Evolutionary conservation across 2,329 filamentous ascomycete genomes (phyloP), one percentile per base, ranked within the genome.

Genomic region (Coleophoma eucalyptorum): DNA sequence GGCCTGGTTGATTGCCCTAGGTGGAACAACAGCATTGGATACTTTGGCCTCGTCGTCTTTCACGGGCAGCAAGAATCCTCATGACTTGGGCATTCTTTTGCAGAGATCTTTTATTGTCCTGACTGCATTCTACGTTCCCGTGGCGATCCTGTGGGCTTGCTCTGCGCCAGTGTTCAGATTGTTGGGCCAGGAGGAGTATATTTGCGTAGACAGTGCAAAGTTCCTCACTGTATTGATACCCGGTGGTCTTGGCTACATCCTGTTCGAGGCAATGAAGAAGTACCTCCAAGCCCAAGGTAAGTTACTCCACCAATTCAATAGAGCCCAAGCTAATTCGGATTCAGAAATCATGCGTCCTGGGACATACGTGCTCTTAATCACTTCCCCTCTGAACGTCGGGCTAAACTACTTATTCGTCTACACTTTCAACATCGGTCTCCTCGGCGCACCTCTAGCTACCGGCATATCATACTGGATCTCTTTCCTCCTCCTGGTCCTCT

Each of bases 391-490:
- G 21, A 95, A 94, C 64, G 86, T 84, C 0, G 72, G 89, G 20
- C 76, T 96, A 66, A 94, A 96, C 67, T 96, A 81, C 58, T 68
- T 92, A 26, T 88, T 94, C 67, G 81, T 93, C 56, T 86, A 95
- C 64, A 83, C 75, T 0, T 75, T 91, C 50, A 72, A 77, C 0
- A 70, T 93, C 34, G 89, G 88, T 1, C 77, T 96, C 0, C 77
- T 92, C 40, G 90, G 90, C 8, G 90, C 89, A 0, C 90, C 90
- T 0, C 67, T 96, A 7, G 90, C 90, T 3, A 94, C 90, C 0
- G 87, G 90, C 2, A 84, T 95, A 49, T 86, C 87, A 1, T 96
- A 96, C 72, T 96, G 90, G 90, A 70, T 84, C 0, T 93, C 89
- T 0, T 95, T 96, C 67, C 64, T 86, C 3, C 78, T 93, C 0